A percentile compares a stretch with the other conserved stretches of the same genome.
phyloP scores from a whole-genome alignment of 805 yeast species.

The Grigorovia humatica region DNA sequence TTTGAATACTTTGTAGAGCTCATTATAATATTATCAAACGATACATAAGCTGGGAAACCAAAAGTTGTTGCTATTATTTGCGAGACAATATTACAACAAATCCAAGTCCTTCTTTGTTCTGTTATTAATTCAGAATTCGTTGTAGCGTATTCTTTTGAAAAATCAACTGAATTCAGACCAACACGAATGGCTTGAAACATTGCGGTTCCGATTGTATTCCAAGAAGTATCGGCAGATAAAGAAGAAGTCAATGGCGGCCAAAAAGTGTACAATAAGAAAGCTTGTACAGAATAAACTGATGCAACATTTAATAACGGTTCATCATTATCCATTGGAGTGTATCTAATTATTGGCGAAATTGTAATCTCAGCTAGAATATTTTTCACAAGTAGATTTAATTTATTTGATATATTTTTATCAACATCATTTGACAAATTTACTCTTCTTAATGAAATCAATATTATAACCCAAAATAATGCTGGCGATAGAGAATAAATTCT shows the following conservation, averaged over 20 bases:
- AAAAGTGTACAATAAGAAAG: conserved; percentile 73
- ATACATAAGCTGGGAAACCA: conserved; percentile 90
- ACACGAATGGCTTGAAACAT: conserved; percentile 85
- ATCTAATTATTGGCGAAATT: conserved; percentile 80
- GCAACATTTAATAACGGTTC: conserved; percentile 81
- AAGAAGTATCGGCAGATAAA: conserved; percentile 86
- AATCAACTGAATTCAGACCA: conserved; percentile 79
- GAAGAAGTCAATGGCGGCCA: conserved; percentile 98
- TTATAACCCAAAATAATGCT: conserved; percentile 85
- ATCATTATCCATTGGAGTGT: conserved; percentile 65
- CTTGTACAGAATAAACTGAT: conserved; percentile 89
- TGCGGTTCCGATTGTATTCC: conserved; percentile 93
- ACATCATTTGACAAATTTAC: neutral
- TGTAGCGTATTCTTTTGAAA: conserved; percentile 41
- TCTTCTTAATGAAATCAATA: conserved; percentile 74
- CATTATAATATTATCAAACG: conserved; percentile 63
- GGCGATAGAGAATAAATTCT: conserved; percentile 71
- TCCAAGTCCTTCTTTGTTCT: conserved; percentile 88
- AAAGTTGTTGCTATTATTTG: conserved; percentile 86
- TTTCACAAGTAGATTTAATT: conserved; percentile 60
- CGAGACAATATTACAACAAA: conserved; percentile 81
- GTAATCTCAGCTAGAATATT: conserved; percentile 77
- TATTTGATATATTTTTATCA: conserved; percentile 19
- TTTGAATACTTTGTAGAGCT: conserved; percentile 32
- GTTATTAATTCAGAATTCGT: conserved; percentile 36